Evolutionary conservation across 768 basidiomycete species (phyloP), one percentile per base, ranked within the genome.

Genomic region (Hemileccinum rubropunctum): DNA sequence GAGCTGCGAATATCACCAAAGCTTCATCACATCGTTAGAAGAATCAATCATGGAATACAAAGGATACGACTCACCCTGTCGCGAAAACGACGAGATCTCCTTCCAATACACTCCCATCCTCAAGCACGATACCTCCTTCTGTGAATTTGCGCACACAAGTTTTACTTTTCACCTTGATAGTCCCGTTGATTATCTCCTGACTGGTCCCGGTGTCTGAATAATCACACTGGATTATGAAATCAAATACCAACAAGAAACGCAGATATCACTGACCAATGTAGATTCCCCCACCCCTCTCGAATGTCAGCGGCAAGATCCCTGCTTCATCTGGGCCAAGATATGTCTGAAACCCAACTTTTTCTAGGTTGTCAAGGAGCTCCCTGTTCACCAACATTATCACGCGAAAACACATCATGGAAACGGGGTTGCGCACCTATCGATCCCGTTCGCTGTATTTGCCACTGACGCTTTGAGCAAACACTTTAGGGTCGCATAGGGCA

Each of bases 111-210:
- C 55, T 63, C 3, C 58, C 63, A 33, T 67, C 66, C n/a, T 53
- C 58, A 27, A 73, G 56, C 17, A 58, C 56, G 21, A 72, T 32
- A 9, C 70, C 60, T 9, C 50, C 28, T 14, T 63, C 35, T 1
- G 62, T 69, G 53, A 73, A 71, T 14, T 46, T 45, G 27, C 49
- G 54, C 15, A 69, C 49, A n/a, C 38, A 45, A 7, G 60, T 50
- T 21, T 73, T 73, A 46, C 67, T 69, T 63, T 74, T 79, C 57
- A 80, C 59, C 58, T 78, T 79, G 71, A 82, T 79, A 40, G 67
- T 67, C 18, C 80, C 77, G 21, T 76, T 70, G 21, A 70, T 70
- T 48, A 80, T 78, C 47, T 76, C 63, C 51, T 69, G 63, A 33
- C 74, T 71, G 0, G 74, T 66, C n/a, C 76, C 78, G 0, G 61